phyloP scores from a whole-genome alignment of 257 asterid genomes.

The Salvia splendens region DNA sequence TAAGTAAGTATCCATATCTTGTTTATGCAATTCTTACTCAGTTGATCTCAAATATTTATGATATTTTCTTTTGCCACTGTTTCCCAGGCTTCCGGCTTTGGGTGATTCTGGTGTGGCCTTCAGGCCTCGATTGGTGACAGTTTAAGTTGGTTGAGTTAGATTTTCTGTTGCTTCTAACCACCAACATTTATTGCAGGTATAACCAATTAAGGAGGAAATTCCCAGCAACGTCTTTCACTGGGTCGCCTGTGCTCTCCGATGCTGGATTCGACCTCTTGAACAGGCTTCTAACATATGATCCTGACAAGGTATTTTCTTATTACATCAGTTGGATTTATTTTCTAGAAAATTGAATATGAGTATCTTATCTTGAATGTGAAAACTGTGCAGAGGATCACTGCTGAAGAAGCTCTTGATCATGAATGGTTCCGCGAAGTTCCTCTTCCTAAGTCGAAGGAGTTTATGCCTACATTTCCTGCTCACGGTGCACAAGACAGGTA shows the following conservation, averaged over 20 bases:
- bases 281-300: conserved; percentile 80
- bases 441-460: conserved; percentile 78
- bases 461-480: conserved; percentile 89
- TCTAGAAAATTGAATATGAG: background rate
- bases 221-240: conserved; percentile 66
- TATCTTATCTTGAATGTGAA: conserved; percentile 17
- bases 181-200: conserved; percentile 60
- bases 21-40: conserved; percentile 17
- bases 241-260: conserved; percentile 79
- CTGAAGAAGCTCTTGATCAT: conserved; percentile 73
- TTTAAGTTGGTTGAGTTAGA: conserved; percentile 10
- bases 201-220: conserved; percentile 64
- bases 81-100: conserved; percentile 99
- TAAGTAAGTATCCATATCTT: conserved; percentile 59
- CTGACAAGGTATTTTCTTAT: conserved; percentile 56
- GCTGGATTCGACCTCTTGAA: conserved; percentile 83
- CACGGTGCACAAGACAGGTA: conserved; percentile 87
- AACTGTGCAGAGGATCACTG: conserved; percentile 65
- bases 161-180: conserved; percentile 49
- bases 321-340: background rate
- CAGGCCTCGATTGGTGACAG: conserved; percentile 61
- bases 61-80: conserved; percentile 63
- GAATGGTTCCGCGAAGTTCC: conserved; percentile 87
- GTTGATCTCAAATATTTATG: conserved; percentile 46
- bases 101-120: conserved; percentile 91